Base-by-base conservation (phyloP, 2,329 filamentous ascomycete genomes). In the Pseudogymnoascus verrucosus region DNA sequence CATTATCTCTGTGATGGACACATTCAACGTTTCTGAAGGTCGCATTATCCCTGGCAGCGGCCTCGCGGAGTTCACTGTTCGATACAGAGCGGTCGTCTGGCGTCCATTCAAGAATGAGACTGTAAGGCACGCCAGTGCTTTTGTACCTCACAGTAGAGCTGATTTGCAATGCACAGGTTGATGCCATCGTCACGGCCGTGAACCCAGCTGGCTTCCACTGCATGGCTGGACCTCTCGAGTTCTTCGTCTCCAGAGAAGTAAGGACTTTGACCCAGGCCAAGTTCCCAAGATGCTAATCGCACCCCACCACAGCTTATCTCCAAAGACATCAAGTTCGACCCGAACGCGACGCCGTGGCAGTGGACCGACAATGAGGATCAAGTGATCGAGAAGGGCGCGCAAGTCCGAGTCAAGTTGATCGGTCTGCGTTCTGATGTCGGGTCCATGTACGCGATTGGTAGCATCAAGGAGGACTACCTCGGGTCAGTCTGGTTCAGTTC, bases 61-160 rank as follows among this genome's bases (percentile, higher is more conserved):
- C 8, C 83, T 96, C 69, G 93, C 95, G 19, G 91, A 97, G 77
- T 99, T 97, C 74, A 96, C 90, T 0, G 92, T 99, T 59, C 87
- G 90, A 71, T 99, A 97, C 75, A 90, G 93, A 66, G 95, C 95
- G 62, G 93, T 99, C 65, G 91, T 99, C 64, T 99, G 93, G 93
- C 86, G 93, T 72, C 95, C 95, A 10, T 99, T 98, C 82, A 93
- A 95, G 78, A 93, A 95, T 73, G 95, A 99, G 82, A 96, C 95
- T 76, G 95, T 96, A 86, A 78, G 89, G 62, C 51, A 57, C 51
- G 51, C 51, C 51, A 36, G 51, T 57, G 42, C 42, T 61, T 51
- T 61, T 54, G 37, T 40, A 40, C 37, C 60, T 26, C 44, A 40
- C 16, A 62, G 23, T 54, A 51, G 40, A 61, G 39, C 36, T 39